These are phyloP conservation scores for Ogataea salicorniae DNA, from an alignment of 805 yeast species.

Conservation along the genomic window DNA sequence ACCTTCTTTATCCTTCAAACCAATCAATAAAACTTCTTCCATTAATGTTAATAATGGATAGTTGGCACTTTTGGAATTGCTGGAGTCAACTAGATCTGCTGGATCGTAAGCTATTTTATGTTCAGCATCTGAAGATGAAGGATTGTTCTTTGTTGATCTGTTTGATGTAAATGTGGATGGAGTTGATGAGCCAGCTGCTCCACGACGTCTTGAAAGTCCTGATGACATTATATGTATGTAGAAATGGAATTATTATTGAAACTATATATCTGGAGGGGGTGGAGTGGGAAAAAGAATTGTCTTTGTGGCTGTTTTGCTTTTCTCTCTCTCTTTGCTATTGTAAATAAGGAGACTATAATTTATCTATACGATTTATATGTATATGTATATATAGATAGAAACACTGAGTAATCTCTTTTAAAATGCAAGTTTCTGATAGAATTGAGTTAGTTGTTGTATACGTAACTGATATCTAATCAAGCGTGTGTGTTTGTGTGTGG, in stretches of 20 bases:
- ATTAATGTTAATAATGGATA: slow-evolving; percentile 80
- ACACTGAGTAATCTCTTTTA: no score
- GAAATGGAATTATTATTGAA: background rate
- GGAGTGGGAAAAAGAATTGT: background rate
- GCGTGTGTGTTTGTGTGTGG: no score
- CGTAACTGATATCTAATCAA: no score
- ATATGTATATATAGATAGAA: no score
- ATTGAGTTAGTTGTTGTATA: no score
- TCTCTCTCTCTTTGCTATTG: no score
- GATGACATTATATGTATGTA: slow-evolving; percentile 30
- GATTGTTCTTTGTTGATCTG: background rate
- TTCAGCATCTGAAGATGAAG: slow-evolving; percentile 3
- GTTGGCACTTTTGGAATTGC: slow-evolving; percentile 31
- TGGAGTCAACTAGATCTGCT: slow-evolving; percentile 45
- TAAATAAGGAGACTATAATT: no score
- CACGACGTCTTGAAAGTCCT: slow-evolving; percentile 75
- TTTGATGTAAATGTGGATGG: slow-evolving; percentile 7
- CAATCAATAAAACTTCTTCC: slow-evolving; percentile 94
- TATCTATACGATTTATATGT: no score
- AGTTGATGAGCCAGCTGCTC: slow-evolving; percentile 29
- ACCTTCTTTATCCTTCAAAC: slow-evolving; percentile 93
- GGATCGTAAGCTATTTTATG: slow-evolving; percentile 83
- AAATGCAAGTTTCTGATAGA: no score
- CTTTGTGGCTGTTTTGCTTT: background rate
- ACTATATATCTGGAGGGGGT: background rate